Evolutionary conservation across 2,329 filamentous ascomycete species (phyloP).

Genomic region (Exophiala lecanii-corni): DNA sequence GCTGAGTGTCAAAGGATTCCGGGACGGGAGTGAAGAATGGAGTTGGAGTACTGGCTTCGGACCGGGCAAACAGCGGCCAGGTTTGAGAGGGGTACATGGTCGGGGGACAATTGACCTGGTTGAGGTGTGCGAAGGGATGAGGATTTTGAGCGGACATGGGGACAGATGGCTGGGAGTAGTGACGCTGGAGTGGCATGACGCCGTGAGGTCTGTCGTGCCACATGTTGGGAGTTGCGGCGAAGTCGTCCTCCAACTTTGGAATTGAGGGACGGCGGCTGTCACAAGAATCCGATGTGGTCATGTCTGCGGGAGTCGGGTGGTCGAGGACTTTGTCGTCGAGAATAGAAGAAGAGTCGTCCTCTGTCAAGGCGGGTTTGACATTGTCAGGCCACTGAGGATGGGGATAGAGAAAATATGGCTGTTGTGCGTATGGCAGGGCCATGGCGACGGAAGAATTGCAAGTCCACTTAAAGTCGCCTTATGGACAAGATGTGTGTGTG

Average conservation of each 20-base stretch:
- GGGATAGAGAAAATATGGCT: conserved; percentile 39
- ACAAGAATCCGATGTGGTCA: conserved; percentile 35
- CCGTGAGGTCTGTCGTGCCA: conserved; percentile 46
- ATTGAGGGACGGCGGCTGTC: conserved; percentile 43
- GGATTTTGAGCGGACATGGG: conserved; percentile 47
- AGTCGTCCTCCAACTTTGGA: conserved; percentile 47
- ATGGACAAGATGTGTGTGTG: conserved; percentile 2
- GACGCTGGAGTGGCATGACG: conserved; percentile 39
- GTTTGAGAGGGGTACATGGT: conserved; percentile 45
- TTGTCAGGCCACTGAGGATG: conserved; percentile 41
- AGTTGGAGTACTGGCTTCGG: conserved; percentile 70
- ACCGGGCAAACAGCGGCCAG: conserved; percentile 63
- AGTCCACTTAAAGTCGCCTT: too few relatives aligned
- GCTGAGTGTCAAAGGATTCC: conserved; percentile 47
- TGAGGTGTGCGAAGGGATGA: conserved; percentile 62
- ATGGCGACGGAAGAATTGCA: conserved; percentile 12
- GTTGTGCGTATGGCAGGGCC: conserved; percentile 41
- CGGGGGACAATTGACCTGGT: conserved; percentile 40
- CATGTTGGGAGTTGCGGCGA: conserved; percentile 49
- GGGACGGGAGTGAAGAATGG: conserved; percentile 63
- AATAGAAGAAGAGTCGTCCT: conserved; percentile 51
- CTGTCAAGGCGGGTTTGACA: conserved; percentile 37
- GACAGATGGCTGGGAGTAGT: conserved; percentile 40
- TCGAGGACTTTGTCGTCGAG: conserved; percentile 49
- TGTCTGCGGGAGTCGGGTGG: conserved; percentile 44